Conservation (phyloP, 2,329 filamentous ascomycete genomes). For the Diaporthe sp. region DNA sequence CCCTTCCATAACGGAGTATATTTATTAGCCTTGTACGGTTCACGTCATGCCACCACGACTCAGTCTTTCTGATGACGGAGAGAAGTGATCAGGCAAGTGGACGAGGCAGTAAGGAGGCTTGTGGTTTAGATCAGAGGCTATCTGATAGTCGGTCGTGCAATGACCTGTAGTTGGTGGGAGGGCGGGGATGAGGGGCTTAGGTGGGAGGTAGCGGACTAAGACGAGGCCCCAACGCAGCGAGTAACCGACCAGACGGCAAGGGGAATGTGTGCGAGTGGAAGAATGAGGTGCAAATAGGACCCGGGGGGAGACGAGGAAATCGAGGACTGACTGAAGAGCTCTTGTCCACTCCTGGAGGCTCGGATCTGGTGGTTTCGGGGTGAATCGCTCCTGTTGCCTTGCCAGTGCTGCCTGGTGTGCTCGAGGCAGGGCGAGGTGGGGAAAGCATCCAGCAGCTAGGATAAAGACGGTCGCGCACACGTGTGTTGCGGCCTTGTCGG, state of each 20-base stretch:
- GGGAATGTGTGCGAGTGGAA: background rate
- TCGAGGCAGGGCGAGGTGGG: constrained; percentile 34
- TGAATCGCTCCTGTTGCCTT: constrained; percentile 30
- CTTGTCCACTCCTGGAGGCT: constrained; percentile 1
- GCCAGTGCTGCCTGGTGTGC: constrained; percentile 32
- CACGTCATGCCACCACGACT: constrained; percentile 54
- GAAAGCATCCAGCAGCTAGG: constrained; percentile 38
- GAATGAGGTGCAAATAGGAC: background rate
- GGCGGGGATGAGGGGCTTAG: constrained; percentile 35
- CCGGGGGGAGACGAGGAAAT: background rate
- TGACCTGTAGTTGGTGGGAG: constrained; percentile 16
- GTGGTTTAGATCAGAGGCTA: constrained; percentile 29
- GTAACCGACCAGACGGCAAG: constrained; percentile 3
- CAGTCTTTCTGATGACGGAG: background rate
- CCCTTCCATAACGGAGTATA: constrained; percentile 67
- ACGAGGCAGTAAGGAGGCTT: background rate
- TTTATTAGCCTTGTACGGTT: constrained; percentile 50
- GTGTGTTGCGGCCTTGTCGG: constrained; percentile 1
- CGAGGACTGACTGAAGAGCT: constrained; percentile 24
- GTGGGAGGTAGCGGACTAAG: constrained; percentile 22
- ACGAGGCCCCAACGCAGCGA: constrained; percentile 35
- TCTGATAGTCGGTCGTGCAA: constrained; percentile 25
- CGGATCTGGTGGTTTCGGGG: constrained; percentile 3
- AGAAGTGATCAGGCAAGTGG: background rate
- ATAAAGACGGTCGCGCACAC: constrained; percentile 24